Evolutionary conservation across 805 yeast species (phyloP).

Genomic region (Kluyveromyces starmeri): DNA sequence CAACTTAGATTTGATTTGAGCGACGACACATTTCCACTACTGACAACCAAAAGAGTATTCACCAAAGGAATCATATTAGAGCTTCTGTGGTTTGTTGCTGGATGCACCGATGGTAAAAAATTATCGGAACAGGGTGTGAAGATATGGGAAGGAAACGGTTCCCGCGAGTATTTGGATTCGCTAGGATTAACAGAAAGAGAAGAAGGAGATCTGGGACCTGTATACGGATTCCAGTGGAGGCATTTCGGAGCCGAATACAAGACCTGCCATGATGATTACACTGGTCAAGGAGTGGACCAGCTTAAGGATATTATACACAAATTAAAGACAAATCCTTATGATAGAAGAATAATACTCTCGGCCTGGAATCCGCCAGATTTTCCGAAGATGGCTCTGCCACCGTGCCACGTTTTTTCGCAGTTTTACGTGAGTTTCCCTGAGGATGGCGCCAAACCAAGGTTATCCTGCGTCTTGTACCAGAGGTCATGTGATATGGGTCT

Average conservation of each 20-base stretch:
- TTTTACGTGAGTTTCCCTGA: conserved; percentile 86
- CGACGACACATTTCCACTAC: conserved; percentile 69
- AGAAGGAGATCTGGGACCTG: conserved; percentile 96
- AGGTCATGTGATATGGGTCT: conserved; percentile 99
- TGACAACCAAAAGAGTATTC: conserved; percentile 90
- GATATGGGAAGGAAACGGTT: conserved; percentile 99
- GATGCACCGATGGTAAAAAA: conserved; percentile 79
- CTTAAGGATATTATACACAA: conserved; percentile 68
- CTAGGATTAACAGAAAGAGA: conserved; percentile 72
- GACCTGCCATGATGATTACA: conserved; percentile 80
- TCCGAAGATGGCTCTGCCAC: conserved; percentile 92
- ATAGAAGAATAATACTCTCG: conserved; percentile 85
- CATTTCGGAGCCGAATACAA: conserved; percentile 93
- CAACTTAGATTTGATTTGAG: conserved; percentile 76
- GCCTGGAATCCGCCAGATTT: conserved; percentile 99
- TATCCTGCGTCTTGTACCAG: conserved; percentile 87
- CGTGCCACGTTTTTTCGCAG: conserved; percentile 95
- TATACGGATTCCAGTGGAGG: conserved; percentile 98
- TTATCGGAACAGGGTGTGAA: conserved; percentile 80
- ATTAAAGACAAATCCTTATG: conserved; percentile 82
- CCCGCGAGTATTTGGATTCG: conserved; percentile 79
- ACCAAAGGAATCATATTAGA: conserved; percentile 84
- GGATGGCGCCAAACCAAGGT: conserved; percentile 44
- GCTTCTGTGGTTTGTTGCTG: conserved; percentile 85
- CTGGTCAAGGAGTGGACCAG: conserved; percentile 88